Base-by-base conservation (phyloP, 805 yeast species). In the Ogataea allantospora region DNA sequence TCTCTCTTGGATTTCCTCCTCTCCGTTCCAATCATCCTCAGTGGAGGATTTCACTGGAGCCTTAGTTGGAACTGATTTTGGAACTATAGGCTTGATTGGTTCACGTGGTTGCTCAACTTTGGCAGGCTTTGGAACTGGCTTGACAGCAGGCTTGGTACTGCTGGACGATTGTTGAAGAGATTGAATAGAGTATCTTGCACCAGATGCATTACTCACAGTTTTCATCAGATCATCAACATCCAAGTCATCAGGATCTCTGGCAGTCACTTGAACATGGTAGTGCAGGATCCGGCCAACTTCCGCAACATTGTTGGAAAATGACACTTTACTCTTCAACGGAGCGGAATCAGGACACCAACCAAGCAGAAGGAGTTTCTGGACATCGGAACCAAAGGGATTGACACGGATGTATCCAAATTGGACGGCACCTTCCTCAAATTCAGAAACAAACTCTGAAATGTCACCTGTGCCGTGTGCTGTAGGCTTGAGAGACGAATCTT, bases 261-360 rank as follows among this genome's bases (percentile, higher is more conserved):
- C 98, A 33, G 96, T 88, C 48, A 93, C 80, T 64, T 93, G 97
- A 38, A 93, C 89, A 59, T 93, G 99, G 65, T 91, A 93, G 31
- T 95, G 95, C 54, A 85, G 70, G 14, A 78, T 68, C 42, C 72
- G 78, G 18, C 88, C 77, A 14, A 85, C 84, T 27, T 80, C 85
- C 27, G 86, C 88, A 49, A 83, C 80, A 61, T 84, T 85, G 43
- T 78, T 66, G 18, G 91, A 88, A 63, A 80, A 85, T 2, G 88
- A 80, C 30, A 86, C 74, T 52, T 88, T 75, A 18, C 82, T 70
- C 57, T 80, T 83, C 56, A 70, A 71, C 47, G 97, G 95, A 15
- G 95, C 89, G 40, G 91, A 86, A 62, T 93, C 98, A 6, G 99
- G 99, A 66, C 95, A 86, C 96, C 96, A 91, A 35, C 97, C 98